Conservation (phyloP, 202 grass and related monocot genomes). For the Miscanthus sacchariflorus region DNA sequence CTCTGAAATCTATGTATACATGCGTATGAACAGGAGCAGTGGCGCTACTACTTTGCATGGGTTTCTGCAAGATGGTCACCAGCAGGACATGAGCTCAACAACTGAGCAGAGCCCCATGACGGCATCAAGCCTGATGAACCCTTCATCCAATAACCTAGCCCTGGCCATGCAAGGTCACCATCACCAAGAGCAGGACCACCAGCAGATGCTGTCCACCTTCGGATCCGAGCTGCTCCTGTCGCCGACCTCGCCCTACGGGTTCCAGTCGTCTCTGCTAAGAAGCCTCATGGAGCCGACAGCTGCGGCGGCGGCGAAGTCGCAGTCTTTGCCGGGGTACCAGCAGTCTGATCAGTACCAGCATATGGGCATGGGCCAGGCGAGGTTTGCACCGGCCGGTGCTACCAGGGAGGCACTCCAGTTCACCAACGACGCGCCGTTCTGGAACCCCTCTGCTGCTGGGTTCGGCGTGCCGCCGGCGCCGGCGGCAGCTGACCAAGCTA, state of each 20-base stretch:
- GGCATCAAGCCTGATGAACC: conserved; percentile 43
- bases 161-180: conserved; percentile 45
- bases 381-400: conserved; percentile 27
- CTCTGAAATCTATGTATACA: not conserved
- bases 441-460: conserved; percentile 63
- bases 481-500: conserved; percentile 12
- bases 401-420: conserved; percentile 66
- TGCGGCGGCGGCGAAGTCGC: not conserved
- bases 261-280: conserved; percentile 65
- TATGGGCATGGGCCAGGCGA: conserved; percentile 43
- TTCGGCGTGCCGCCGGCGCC: conserved; percentile 38
- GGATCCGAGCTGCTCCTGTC: conserved; percentile 60
- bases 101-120: conserved; percentile 20
- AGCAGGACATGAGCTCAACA: conserved; percentile 59
- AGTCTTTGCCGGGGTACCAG: conserved; percentile 33
- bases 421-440: conserved; percentile 74
- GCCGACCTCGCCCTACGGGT: conserved; percentile 58
- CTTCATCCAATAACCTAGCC: conserved; percentile 52
- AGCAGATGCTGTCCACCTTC: conserved; percentile 47
- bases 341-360: conserved; percentile 62
- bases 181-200: conserved; percentile 41
- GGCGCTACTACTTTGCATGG: conserved; percentile 50
- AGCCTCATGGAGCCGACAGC: conserved; percentile 67
- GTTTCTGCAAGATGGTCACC: conserved; percentile 61
- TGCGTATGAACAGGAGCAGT: not conserved